A percentile compares a stretch with the other conserved stretches of the same genome.
These are phyloP conservation scores for Hyphodiscus sp. DNA, from an alignment of 2,329 filamentous ascomycete genomes.

Conservation along the genomic window DNA sequence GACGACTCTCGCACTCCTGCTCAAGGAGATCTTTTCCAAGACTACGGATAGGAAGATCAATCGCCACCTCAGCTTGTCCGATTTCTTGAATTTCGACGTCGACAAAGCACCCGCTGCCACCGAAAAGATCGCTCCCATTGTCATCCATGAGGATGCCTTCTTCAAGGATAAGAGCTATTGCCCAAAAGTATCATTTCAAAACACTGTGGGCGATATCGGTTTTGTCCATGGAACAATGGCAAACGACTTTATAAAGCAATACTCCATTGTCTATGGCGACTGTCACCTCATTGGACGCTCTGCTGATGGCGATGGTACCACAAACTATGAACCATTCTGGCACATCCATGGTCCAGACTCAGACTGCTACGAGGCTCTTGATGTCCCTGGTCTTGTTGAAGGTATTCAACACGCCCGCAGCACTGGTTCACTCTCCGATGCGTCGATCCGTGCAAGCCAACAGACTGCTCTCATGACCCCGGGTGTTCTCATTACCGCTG, in stretches of 20 bases:
- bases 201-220: not conserved
- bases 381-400: too few relatives aligned
- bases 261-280: too few relatives aligned
- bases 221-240: not conserved
- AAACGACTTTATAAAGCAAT: not conserved
- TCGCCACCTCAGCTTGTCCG: not conserved
- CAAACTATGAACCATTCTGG: too few relatives aligned
- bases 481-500: too few relatives aligned
- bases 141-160: not conserved
- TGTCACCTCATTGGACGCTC: too few relatives aligned
- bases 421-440: too few relatives aligned
- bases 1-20: constrained; percentile 16
- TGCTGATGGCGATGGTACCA: too few relatives aligned
- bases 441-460: too few relatives aligned
- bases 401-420: too few relatives aligned
- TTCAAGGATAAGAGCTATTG: not conserved
- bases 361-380: too few relatives aligned
- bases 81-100: not conserved
- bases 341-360: too few relatives aligned
- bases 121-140: not conserved
- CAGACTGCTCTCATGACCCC: too few relatives aligned
- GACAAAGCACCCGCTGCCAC: not conserved
- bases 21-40: constrained; percentile 12
- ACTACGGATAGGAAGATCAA: not conserved
- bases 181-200: not conserved